Conservation (phyloP, 2,329 filamentous ascomycete genomes). For the Cephalotrichum gorgonifer region DNA sequence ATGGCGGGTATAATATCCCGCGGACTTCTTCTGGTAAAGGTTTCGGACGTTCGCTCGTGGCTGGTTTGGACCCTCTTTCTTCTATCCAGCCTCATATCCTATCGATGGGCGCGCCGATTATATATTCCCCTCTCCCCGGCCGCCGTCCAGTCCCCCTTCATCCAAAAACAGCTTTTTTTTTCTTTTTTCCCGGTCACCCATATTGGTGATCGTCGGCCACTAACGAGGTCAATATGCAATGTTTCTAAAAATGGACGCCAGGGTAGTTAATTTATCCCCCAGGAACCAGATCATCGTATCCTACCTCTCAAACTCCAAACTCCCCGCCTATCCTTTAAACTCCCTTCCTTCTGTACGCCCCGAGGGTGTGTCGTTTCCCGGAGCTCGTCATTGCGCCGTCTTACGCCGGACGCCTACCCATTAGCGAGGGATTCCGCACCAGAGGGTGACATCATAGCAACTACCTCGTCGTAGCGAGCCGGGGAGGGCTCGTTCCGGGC, state of each 20-base stretch:
- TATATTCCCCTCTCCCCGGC: background rate
- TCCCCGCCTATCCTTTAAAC: background rate
- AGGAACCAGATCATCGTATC: background rate
- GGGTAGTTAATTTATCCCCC: background rate
- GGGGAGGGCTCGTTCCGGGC: too few relatives aligned
- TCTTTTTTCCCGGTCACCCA: background rate
- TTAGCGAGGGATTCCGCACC: background rate
- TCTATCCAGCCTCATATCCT: too few relatives aligned
- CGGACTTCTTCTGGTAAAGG: background rate
- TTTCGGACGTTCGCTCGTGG: background rate
- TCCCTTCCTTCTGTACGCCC: background rate
- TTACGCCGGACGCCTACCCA: background rate
- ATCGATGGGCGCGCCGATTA: background rate
- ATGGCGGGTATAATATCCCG: background rate
- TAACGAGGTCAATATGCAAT: background rate
- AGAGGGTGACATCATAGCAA: too few relatives aligned
- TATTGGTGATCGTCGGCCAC: background rate
- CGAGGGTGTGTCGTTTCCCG: background rate
- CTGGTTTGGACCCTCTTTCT: background rate
- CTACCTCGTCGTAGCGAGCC: too few relatives aligned
- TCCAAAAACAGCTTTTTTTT: background rate
- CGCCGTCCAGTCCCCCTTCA: background rate
- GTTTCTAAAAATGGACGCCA: conserved; percentile 2
- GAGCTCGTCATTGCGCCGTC: background rate
- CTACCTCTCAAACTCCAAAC: background rate